These are phyloP conservation scores for Paramecium sexaurelia DNA, from an alignment of 73 alveolate genomes.

Conservation along the genomic window DNA sequence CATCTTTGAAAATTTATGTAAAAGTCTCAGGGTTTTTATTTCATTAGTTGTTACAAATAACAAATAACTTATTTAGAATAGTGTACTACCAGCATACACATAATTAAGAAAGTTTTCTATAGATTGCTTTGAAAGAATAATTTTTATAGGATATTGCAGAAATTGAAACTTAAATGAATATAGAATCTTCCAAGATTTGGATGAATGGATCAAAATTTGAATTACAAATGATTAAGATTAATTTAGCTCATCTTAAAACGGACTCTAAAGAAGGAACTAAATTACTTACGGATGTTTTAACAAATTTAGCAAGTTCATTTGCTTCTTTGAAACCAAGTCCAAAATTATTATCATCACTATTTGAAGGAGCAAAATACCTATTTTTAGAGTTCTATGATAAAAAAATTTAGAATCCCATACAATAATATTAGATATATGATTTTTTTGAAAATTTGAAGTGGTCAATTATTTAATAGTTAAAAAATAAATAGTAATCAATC, in stretches of 20 bases:
- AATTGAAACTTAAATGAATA: neutral
- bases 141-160: neutral
- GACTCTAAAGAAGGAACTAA: neutral
- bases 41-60: too few relatives aligned
- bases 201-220: neutral
- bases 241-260: neutral
- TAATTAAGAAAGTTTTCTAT: too few relatives aligned
- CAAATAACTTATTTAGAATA: too few relatives aligned
- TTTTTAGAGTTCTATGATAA: neutral
- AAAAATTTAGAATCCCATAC: neutral
- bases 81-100: too few relatives aligned
- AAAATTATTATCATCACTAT: neutral
- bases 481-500: neutral
- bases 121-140: too few relatives aligned
- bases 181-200: neutral
- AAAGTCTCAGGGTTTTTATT: too few relatives aligned
- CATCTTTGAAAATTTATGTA: too few relatives aligned
- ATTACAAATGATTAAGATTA: neutral
- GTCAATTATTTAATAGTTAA: neutral
- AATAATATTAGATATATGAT: neutral
- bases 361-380: neutral
- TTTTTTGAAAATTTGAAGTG: neutral
- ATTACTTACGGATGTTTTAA: neutral
- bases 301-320: neutral
- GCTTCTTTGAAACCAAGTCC: neutral